Conservation (phyloP, 306 rosid species). For the Vigna hirtella region DNA sequence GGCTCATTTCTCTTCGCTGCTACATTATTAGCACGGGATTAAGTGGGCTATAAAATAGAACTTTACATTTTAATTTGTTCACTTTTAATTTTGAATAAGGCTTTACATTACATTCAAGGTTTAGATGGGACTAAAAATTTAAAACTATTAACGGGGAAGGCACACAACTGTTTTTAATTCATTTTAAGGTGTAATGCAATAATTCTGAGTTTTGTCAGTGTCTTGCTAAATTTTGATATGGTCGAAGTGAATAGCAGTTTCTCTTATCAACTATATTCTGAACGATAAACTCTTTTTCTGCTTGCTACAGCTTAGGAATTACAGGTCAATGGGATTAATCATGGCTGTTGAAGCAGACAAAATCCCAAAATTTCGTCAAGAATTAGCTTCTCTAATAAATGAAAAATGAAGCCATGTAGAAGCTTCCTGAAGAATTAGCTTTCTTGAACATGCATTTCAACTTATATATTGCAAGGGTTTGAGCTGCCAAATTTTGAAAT, state of each 20-base stretch:
- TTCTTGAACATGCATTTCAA: not conserved
- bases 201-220: slow-evolving; percentile 19
- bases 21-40: too few species aligned
- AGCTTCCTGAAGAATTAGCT: slow-evolving; percentile 31
- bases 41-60: too few species aligned
- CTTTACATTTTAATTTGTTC: too few species aligned
- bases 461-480: too few species aligned
- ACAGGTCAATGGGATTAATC: slow-evolving; percentile 64
- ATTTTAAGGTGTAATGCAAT: not conserved
- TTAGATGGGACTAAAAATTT: too few species aligned
- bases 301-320: slow-evolving; percentile 62
- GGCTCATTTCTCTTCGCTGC: too few species aligned
- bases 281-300: slow-evolving; percentile 22
- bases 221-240: slow-evolving; percentile 27
- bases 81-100: too few species aligned
- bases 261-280: slow-evolving; percentile 37
- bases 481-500: too few species aligned
- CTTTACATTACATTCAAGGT: too few species aligned
- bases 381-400: slow-evolving; percentile 58
- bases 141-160: too few species aligned
- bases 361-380: slow-evolving; percentile 64
- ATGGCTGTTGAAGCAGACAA: slow-evolving; percentile 67
- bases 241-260: slow-evolving; percentile 4
- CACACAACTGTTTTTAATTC: too few species aligned
- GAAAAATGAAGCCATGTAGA: slow-evolving; percentile 43